Evolutionary conservation across 1,284 basidiomycete genomes (phyloP), one percentile per base, ranked within the genome.

Genomic region (Leucoagaricus sp.): DNA sequence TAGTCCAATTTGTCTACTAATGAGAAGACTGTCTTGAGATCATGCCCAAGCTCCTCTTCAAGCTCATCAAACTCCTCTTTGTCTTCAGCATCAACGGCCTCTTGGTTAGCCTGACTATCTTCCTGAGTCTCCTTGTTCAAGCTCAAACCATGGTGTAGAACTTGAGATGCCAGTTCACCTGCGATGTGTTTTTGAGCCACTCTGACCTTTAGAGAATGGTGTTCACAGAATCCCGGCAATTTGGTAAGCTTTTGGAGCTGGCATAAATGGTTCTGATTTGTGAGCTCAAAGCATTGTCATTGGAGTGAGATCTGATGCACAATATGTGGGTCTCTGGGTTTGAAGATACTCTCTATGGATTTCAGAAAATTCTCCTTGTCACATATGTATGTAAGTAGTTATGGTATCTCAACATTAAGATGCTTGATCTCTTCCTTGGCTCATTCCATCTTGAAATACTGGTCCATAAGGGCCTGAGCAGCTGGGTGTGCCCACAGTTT

Each of bases 401-500:
- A 60, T 2, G 49, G 55, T 4, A 74, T 70, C 53, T 77, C 71
- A 13, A 73, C 58, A 51, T 75, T 69, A 2, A 73, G 60, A 0
- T 67, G 61, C 7, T 36, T 12, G 34, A 75, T 65, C 60, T 74
- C 72, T 38, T 73, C 69, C 0, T 57, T 31, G 2, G 72, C 71
- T 15, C 65, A 65, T 46, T 67, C 29, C 1, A 72, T 61, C 25
- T 68, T 67, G 58, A 72, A 70, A 48, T 69, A 64, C 0, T 58
- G 29, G 17, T 67, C 62, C 55, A 67, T 66, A 1, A 64, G 56
- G 4, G 61, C 33, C 1, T 69, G 63, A 1, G 48, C 46, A 13
- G 64, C 59, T 19, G 63, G 66, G 19, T 51, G 38, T 9, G 64
- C 62, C 71, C 73, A 75, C 1, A 58, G 58, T 2, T 54, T 26